Evolutionary conservation across 2,329 filamentous ascomycete genomes (phyloP), one percentile per base, ranked within the genome.

Genomic region (Colletotrichum salicis): DNA sequence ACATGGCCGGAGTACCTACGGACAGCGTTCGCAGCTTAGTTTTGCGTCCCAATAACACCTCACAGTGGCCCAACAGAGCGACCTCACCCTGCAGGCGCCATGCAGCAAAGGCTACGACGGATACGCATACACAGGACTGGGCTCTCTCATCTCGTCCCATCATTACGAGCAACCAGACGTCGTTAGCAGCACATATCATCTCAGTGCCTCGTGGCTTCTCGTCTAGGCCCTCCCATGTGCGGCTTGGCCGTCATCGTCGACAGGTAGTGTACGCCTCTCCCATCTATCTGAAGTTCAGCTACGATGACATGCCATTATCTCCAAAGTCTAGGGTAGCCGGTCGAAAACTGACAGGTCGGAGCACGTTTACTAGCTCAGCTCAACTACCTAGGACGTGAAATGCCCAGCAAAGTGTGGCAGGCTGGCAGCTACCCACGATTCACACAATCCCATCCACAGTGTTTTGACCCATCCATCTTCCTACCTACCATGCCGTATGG

Each of bases 71-170:
- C 56, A 63, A 31, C 37, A 45, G 15, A 67, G 68, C 54, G 48
- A 68, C 64, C 33, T 71, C 33, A 54, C 37, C 33, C 64, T 68
- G 64, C 64, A 64, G 41, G 22, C 59, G 64, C 64, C 69, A 71
- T 71, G 69, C 69, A 64, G 41, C 65, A 64, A 51, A 54, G 69
- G 64, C 69, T 69, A 45, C 37, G 37, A 41, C 13, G 37, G 58
- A 55, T 58, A 59, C 51, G 37, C 68, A 62, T 41, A 41, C 37
- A 41, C 13, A 41, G 13, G 31, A 31, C 24, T 33, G 35, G 10
- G 19, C 58, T 35, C n/a, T 58, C 35, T 68, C 51, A 37, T 55
- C 54, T 31, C 67, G 31, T 70, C 61, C 35, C 33, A 60, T 54
- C 22, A 51, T 51, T 15, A 55, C 56, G 35, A 55, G 56, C 63